Evolutionary conservation across 441 rosid genomes (phyloP).

Genomic region (Syzygium malaccense): DNA sequence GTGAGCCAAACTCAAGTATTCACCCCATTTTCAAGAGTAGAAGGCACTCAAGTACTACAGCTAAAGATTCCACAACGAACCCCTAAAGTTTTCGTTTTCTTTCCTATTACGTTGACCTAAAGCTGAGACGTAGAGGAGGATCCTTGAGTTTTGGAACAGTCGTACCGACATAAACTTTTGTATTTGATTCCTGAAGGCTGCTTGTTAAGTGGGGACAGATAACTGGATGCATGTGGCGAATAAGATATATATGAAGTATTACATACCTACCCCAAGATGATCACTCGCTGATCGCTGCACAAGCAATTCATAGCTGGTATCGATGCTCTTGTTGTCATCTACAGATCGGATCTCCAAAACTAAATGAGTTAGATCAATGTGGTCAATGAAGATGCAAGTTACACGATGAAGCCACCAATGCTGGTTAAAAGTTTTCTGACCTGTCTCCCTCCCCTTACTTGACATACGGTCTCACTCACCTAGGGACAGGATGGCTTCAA

Average conservation of each 20-base stretch:
- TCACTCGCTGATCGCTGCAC: not conserved
- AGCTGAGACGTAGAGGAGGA: not conserved
- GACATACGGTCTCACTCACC: not conserved
- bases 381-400: not conserved
- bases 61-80: not conserved
- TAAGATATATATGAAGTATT: not conserved
- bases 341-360: not conserved
- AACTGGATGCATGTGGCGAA: not conserved
- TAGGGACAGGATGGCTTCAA: not conserved
- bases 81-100: not conserved
- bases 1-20: slow-evolving; percentile 23
- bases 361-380: not conserved
- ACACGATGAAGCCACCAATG: not conserved
- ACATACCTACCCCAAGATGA: not conserved
- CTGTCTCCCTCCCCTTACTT: not conserved
- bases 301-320: not conserved
- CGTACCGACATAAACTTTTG: not conserved
- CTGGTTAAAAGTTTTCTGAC: not conserved
- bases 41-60: slow-evolving; percentile 31
- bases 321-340: not conserved
- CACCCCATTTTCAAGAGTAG: slow-evolving; percentile 24
- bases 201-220: not conserved
- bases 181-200: not conserved
- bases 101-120: not conserved
- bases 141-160: not conserved